A percentile compares a stretch with the other conserved stretches of the same genome.
phyloP scores from a whole-genome alignment of 106 monocot species.

The Platanthera guangdongensis region DNA sequence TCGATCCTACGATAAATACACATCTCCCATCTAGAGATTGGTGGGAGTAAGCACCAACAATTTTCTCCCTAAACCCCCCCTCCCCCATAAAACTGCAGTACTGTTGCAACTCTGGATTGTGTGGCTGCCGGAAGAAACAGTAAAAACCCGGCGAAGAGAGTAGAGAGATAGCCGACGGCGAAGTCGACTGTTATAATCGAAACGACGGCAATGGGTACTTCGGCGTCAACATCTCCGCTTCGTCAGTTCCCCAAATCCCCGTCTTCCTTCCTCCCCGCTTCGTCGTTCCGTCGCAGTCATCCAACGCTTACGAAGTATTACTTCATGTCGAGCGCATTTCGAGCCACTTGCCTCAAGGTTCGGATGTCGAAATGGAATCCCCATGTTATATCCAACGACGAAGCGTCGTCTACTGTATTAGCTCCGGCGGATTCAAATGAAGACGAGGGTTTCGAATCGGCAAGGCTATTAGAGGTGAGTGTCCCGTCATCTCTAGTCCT shows the following conservation, averaged over 20 bases:
- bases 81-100: no score
- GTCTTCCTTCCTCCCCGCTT: neutral
- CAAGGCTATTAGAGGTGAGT: conserved; percentile 26
- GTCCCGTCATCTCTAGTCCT: neutral
- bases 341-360: neutral
- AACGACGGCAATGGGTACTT: neutral
- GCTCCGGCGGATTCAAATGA: neutral
- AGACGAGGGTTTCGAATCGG: conserved; percentile 17
- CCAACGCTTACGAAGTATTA: neutral
- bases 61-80: no score
- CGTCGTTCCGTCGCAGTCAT: neutral
- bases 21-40: no score
- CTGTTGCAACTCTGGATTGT: neutral
- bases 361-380: conserved; percentile 7
- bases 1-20: no score
- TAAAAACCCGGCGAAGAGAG: neutral
- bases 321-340: neutral
- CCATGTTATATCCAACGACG: neutral
- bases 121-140: neutral
- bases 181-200: neutral
- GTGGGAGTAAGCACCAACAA: no score
- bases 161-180: neutral
- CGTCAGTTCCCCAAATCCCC: conserved; percentile 1
- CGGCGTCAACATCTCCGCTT: neutral
- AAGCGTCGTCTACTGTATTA: neutral